Evolutionary conservation across 31 red algal genomes (phyloP).

Genomic region (Endocladia muricata): DNA sequence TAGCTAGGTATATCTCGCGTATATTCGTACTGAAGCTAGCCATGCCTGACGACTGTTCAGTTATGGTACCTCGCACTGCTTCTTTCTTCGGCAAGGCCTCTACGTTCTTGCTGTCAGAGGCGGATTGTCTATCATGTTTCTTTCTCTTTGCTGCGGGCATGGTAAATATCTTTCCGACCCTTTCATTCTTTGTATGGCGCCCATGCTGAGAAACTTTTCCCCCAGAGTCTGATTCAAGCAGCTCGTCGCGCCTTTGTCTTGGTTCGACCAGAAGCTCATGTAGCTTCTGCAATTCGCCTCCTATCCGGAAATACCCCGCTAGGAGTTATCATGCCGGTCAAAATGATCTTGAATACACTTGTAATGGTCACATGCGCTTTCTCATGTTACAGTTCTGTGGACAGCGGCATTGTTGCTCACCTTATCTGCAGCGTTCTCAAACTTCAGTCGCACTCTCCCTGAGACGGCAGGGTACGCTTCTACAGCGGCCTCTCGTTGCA

Average conservation of each 20-base stretch:
- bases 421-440: neutral
- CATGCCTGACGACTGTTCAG: neutral
- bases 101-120: neutral
- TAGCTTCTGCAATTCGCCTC: neutral
- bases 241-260: neutral
- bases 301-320: neutral
- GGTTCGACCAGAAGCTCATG: neutral
- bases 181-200: neutral
- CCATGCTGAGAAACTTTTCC: neutral
- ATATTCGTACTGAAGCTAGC: neutral
- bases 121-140: neutral
- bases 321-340: neutral
- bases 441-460: neutral
- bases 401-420: neutral
- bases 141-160: neutral
- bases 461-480: neutral
- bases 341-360: neutral
- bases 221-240: neutral
- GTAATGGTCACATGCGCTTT: neutral
- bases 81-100: neutral
- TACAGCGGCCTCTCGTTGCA: neutral
- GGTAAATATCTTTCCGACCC: neutral
- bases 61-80: neutral
- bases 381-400: neutral
- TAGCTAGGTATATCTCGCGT: conserved; percentile 7